Conservation (phyloP, 169 alveolate genomes). For the Ophryocystis elektroscirrha region DNA sequence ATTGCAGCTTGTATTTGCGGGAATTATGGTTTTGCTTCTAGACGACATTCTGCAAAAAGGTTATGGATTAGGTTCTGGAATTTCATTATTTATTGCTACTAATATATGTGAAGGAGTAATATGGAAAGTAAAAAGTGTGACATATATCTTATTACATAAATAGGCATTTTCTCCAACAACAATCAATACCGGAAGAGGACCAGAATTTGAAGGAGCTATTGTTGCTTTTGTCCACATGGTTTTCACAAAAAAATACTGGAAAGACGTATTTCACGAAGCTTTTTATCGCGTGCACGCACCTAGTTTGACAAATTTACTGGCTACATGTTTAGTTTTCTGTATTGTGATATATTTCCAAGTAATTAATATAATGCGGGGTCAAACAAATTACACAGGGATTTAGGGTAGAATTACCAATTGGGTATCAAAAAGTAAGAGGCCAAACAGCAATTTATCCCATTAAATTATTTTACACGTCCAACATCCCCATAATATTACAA, state of each 20-base stretch:
- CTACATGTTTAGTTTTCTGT: slow-evolving; percentile 82
- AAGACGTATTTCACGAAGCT: slow-evolving; percentile 70
- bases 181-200: slow-evolving; percentile 71
- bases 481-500: slow-evolving; percentile 96
- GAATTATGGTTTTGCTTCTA: slow-evolving; percentile 87
- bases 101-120: slow-evolving; percentile 94
- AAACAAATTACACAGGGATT: slow-evolving; percentile 42
- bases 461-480: slow-evolving; percentile 94
- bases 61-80: slow-evolving; percentile 98
- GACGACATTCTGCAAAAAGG: slow-evolving; percentile 98
- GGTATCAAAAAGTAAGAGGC: slow-evolving; percentile 82
- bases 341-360: slow-evolving; percentile 95
- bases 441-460: slow-evolving; percentile 92
- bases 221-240: slow-evolving; percentile 89
- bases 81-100: slow-evolving; percentile 97
- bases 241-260: slow-evolving; percentile 64
- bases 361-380: too few species aligned
- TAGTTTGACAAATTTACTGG: slow-evolving; percentile 79
- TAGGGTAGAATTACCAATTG: slow-evolving; percentile 82
- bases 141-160: not conserved
- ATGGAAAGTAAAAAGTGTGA: slow-evolving; percentile 59
- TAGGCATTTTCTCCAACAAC: slow-evolving; percentile 95
- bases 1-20: slow-evolving; percentile 86
- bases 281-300: slow-evolving; percentile 93
- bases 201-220: slow-evolving; percentile 97